These are phyloP conservation scores for Clonostachys byssicola DNA, from an alignment of 2,329 filamentous ascomycete genomes.

Conservation along the genomic window DNA sequence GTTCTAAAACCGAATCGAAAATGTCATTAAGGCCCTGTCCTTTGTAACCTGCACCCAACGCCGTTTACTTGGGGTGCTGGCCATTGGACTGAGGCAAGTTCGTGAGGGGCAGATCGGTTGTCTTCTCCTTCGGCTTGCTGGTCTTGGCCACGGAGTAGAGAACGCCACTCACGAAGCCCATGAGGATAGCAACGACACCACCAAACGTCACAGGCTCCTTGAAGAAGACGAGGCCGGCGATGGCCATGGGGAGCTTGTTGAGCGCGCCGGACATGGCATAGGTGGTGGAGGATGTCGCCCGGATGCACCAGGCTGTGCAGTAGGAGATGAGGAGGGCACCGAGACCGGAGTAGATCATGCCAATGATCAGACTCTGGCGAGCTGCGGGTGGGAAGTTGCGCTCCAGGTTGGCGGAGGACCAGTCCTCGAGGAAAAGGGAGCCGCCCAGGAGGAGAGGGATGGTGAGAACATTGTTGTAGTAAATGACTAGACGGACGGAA, in stretches of 20 bases:
- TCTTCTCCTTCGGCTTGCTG: slow-evolving; percentile 60
- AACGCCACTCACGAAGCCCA: slow-evolving; percentile 89
- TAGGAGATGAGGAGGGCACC: slow-evolving; percentile 99
- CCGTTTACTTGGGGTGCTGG: too few species aligned
- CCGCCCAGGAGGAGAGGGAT: slow-evolving; percentile 85
- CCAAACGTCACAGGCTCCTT: slow-evolving; percentile 88
- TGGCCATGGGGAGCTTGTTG: slow-evolving; percentile 94
- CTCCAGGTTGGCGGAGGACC: slow-evolving; percentile 78
- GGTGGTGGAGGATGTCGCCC: slow-evolving; percentile 93
- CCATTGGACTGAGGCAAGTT: too few species aligned
- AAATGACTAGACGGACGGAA: slow-evolving; percentile 72
- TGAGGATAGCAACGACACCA: slow-evolving; percentile 83
- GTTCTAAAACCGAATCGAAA: too few species aligned
- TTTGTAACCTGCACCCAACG: too few species aligned
- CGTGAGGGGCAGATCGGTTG: too few species aligned
- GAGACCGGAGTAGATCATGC: slow-evolving; percentile 92
- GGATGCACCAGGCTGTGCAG: slow-evolving; percentile 97
- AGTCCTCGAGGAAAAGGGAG: slow-evolving; percentile 84
- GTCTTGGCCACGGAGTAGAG: slow-evolving; percentile 69
- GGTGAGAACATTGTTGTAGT: slow-evolving; percentile 98
- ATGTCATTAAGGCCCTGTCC: too few species aligned
- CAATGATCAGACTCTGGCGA: slow-evolving; percentile 74
- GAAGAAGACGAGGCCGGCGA: slow-evolving; percentile 93
- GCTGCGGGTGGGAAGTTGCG: slow-evolving; percentile 84
- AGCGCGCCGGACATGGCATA: slow-evolving; percentile 99